phyloP scores from a whole-genome alignment of 805 yeast genomes.

The Myxozyma udenii region DNA sequence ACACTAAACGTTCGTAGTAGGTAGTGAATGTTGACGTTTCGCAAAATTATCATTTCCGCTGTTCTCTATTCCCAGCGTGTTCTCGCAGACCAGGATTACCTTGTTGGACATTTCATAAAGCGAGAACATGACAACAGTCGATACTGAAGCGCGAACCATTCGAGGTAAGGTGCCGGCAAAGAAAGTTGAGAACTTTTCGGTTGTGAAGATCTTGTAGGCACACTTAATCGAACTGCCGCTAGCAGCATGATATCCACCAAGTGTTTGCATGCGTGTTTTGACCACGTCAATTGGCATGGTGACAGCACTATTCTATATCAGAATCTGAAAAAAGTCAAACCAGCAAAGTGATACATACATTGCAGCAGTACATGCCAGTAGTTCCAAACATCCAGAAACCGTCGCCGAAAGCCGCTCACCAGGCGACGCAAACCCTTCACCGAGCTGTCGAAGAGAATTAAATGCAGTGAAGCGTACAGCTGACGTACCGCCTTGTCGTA shows the following conservation, averaged over 20 bases:
- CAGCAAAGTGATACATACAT: conserved; percentile 14
- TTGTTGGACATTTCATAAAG: conserved; percentile 12
- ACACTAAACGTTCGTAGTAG: no score
- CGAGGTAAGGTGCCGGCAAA: conserved; percentile 24
- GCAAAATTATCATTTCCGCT: no score
- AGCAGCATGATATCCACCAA: conserved; percentile 39
- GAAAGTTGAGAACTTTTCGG: conserved; percentile 39
- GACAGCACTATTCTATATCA: conserved; percentile 61
- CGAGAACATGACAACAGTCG: conserved; percentile 19
- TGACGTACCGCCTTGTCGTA: conserved; percentile 75
- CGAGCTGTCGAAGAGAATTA: conserved; percentile 67
- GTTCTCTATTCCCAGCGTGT: no score
- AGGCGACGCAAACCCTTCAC: conserved; percentile 45
- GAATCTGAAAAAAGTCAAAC: background rate
- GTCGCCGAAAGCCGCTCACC: conserved; percentile 60
- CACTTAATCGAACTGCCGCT: conserved; percentile 38
- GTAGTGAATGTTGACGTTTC: no score
- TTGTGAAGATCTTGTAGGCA: conserved; percentile 39
- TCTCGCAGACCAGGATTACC: no score
- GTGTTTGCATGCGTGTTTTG: conserved; percentile 91
- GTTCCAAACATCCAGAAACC: conserved; percentile 13
- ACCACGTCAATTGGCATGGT: conserved; percentile 91
- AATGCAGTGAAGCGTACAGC: conserved; percentile 82
- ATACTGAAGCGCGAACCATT: conserved; percentile 14
- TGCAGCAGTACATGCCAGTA: conserved; percentile 35